These are phyloP conservation scores for Beauveria australis DNA, from an alignment of 2,329 filamentous ascomycete species.

Conservation along the genomic window DNA sequence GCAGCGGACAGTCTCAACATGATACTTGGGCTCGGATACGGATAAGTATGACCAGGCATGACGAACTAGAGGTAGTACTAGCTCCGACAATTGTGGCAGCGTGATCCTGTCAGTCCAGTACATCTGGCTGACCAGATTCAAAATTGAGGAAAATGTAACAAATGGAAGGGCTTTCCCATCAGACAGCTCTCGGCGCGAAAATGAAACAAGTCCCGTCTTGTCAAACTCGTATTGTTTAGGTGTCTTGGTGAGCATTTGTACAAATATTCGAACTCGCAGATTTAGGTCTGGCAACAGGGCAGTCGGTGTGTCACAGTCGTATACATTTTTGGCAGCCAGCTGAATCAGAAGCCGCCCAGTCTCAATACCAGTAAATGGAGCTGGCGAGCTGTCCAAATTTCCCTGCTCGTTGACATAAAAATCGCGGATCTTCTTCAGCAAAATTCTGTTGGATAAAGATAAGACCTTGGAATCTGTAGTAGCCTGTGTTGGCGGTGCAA, in stretches of 20 bases:
- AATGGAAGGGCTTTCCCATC: constrained; percentile 36
- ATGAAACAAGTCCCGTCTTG: constrained; percentile 38
- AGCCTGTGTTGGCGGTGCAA: constrained; percentile 19
- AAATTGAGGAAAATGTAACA: constrained; percentile 47
- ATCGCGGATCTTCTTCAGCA: constrained; percentile 51
- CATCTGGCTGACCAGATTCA: constrained; percentile 50
- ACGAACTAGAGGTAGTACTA: constrained; percentile 61
- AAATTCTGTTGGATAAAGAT: constrained; percentile 19
- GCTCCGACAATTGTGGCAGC: constrained; percentile 43
- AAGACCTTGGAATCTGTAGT: not conserved
- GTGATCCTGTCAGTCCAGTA: constrained; percentile 46
- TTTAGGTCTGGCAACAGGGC: constrained; percentile 41
- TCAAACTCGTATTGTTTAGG: constrained; percentile 35
- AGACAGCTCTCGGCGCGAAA: constrained; percentile 41
- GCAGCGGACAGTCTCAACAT: constrained; percentile 82
- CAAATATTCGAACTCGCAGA: constrained; percentile 50
- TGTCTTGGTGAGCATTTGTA: constrained; percentile 48
- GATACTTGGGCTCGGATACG: constrained; percentile 79
- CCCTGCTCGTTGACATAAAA: constrained; percentile 67
- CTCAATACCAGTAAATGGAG: constrained; percentile 49
- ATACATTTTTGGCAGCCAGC: constrained; percentile 47
- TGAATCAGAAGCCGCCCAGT: constrained; percentile 56
- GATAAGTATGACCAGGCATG: constrained; percentile 76
- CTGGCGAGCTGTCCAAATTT: constrained; percentile 52
- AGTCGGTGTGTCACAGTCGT: constrained; percentile 35